Conservation (phyloP, 2,329 filamentous ascomycete species). For the Neofusicoccum ribis region DNA sequence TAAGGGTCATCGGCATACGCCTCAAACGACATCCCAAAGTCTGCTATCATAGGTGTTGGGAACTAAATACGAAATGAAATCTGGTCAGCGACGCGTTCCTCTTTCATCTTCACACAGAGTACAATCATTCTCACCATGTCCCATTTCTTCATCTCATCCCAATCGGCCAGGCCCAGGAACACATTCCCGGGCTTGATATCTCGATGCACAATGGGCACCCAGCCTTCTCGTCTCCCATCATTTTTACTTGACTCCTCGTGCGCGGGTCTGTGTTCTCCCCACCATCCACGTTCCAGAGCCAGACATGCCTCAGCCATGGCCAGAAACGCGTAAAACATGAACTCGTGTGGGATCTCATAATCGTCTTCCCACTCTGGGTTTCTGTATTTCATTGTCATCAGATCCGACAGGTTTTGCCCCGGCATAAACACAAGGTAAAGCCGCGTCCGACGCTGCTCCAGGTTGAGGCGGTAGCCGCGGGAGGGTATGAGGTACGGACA, state of each 20-base stretch:
- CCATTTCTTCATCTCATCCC: background rate
- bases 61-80: background rate
- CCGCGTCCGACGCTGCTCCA: background rate
- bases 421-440: background rate
- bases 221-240: background rate
- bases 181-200: background rate
- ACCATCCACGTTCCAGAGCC: constrained; percentile 2
- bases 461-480: background rate
- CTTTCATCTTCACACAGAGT: background rate
- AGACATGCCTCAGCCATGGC: background rate
- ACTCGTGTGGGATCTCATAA: background rate
- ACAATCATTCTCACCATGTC: background rate
- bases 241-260: background rate
- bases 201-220: constrained; percentile 5
- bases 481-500: background rate
- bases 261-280: background rate
- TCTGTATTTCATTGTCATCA: background rate
- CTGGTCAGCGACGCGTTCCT: background rate
- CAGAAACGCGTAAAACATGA: background rate
- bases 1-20: background rate
- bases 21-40: background rate
- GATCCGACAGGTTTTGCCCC: background rate
- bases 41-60: background rate
- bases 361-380: background rate
- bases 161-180: background rate